Base-by-base conservation (phyloP, 2,329 filamentous ascomycete genomes). In the Periconia sp. region DNA sequence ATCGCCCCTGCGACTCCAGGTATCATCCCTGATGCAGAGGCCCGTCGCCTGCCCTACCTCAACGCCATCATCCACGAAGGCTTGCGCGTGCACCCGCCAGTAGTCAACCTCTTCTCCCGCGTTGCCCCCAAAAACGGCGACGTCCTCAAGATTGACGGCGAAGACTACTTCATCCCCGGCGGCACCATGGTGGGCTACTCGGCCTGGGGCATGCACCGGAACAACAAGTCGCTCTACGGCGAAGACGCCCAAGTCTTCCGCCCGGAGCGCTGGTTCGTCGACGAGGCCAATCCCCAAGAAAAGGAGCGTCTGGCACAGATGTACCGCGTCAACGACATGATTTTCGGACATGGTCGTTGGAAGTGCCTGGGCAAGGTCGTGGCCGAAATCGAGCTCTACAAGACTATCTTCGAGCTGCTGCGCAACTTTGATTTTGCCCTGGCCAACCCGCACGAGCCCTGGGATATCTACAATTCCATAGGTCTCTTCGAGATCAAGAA, bases 21-120 rank as follows among this genome's bases (percentile, higher is more conserved):
- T 7, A 70, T 82, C 33, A 80, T 85, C 59, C 76, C 79, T 30
- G 81, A 85, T 56, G 55, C 68, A 10, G 69, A 77, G 59, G 76
- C 74, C 6, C 68, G 65, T 18, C 56, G 66, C 10, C 62, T 81
- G 1, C 76, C 77, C 0, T 81, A 80, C 55, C 62, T 81, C 2
- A 68, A 74, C 51, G 78, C 78, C 3, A 77, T 78, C 37, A 74
- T 81, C 49, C 78, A 78, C 31, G 79, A 81, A 60, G 77, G 70
- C 7, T 61, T 81, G 41, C 69, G 79, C 15, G 69, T 80, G 31
- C 77, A 78, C 48, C 78, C 78, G 3, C 72, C 73, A 3, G 70
- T 74, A 2, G 62, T 63, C 17, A 69, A 69, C 27, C 50, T 74
- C 33, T 68, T 73, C 48, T 65, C 66, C 0, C 68, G 65, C 35